Evolutionary conservation across 306 rosid genomes (phyloP).

Genomic region (Dalbergia cultrata): DNA sequence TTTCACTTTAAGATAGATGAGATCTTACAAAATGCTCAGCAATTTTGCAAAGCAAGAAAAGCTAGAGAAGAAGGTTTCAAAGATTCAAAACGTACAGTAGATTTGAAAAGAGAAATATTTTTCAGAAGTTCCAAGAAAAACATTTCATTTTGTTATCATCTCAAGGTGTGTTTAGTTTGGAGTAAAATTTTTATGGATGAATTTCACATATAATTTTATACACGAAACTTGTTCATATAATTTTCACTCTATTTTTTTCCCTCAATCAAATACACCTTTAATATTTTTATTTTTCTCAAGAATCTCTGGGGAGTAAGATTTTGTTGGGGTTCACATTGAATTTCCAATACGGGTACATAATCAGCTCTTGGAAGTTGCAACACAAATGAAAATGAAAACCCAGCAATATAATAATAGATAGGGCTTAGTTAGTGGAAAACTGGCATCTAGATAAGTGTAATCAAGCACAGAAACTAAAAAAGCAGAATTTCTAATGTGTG

Average conservation of each 20-base stretch:
- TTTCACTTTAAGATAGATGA: not conserved
- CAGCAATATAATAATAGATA: not conserved
- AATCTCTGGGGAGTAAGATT: not conserved
- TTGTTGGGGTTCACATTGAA: not conserved
- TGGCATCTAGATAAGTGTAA: not conserved
- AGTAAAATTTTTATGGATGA: too few relatives aligned
- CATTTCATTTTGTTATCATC: not conserved
- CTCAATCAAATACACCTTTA: too few relatives aligned
- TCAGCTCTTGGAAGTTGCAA: not conserved
- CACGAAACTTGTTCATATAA: too few relatives aligned
- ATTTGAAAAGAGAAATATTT: too few relatives aligned
- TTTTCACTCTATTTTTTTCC: too few relatives aligned
- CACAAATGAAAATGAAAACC: not conserved
- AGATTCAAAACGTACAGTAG: too few relatives aligned
- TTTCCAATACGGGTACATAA: too few relatives aligned
- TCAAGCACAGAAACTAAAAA: too few relatives aligned
- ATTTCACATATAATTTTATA: too few relatives aligned
- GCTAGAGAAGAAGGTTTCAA: not conserved
- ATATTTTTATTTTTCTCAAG: conserved; percentile 7
- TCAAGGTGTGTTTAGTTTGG: not conserved
- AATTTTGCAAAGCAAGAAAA: not conserved
- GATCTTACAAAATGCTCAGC: not conserved
- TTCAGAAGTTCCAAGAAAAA: conserved; percentile 8
- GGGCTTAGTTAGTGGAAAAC: not conserved
- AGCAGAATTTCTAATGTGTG: too few relatives aligned